A percentile compares a stretch with the other conserved stretches of the same genome.
These are phyloP conservation scores for Tolypocladium guangdongense DNA, from an alignment of 2,329 filamentous ascomycete species.

Conservation along the genomic window DNA sequence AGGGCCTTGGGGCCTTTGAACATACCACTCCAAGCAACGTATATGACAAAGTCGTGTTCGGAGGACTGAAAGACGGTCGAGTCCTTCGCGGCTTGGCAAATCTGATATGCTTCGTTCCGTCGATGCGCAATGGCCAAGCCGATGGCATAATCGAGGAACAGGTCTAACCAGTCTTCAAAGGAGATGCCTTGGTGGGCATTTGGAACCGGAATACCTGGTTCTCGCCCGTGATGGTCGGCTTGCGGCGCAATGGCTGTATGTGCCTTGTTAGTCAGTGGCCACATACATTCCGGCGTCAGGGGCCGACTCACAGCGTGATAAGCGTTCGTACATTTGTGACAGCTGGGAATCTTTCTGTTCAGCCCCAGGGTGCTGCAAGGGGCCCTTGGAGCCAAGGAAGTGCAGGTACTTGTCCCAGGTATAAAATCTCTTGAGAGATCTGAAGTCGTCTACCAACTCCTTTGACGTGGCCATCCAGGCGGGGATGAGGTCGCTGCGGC, in stretches of 20 bases:
- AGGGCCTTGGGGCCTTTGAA: not conserved
- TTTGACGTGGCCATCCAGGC: conserved; percentile 49
- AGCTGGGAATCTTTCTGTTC: conserved; percentile 31
- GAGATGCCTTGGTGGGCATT: conserved; percentile 59
- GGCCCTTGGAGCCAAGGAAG: conserved; percentile 34
- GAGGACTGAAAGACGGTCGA: conserved; percentile 74
- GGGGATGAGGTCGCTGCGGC: conserved; percentile 31
- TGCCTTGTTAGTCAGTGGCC: conserved; percentile 3
- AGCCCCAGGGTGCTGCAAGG: conserved; percentile 8
- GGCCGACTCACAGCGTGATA: conserved; percentile 38
- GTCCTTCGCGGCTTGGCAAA: conserved; percentile 66
- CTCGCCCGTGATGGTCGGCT: conserved; percentile 2
- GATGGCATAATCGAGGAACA: conserved; percentile 82
- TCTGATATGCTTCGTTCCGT: conserved; percentile 63
- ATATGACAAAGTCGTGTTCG: conserved; percentile 57
- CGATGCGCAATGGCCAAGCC: conserved; percentile 59
- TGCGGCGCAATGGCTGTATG: conserved; percentile 6
- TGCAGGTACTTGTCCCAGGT: conserved; percentile 55
- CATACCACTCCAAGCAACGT: conserved; percentile 66
- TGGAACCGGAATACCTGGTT: not conserved
- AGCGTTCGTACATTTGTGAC: conserved; percentile 43
- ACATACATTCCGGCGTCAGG: not conserved
- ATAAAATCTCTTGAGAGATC: conserved; percentile 52
- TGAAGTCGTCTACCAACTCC: conserved; percentile 51
- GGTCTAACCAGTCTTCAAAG: conserved; percentile 77